Evolutionary conservation across 495 filamentous ascomycete genomes (phyloP), one percentile per base, ranked within the genome.

Genomic region (Aspergillus nidulans): DNA sequence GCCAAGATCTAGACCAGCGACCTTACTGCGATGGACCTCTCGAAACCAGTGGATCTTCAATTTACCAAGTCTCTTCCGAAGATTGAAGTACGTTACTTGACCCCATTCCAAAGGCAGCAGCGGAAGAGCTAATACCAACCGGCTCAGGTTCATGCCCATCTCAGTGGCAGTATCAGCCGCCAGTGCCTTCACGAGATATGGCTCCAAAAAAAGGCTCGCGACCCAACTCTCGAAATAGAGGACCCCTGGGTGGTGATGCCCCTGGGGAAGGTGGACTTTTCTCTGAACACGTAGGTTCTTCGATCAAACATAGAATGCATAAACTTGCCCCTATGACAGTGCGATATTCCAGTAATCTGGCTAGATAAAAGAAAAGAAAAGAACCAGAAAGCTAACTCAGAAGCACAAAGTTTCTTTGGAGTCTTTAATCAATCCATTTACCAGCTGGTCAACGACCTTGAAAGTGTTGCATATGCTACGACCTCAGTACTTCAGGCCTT

Each of bases 381-480:
- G 49, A n/a, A 25, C 24, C 20, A 51, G 38, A 34, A 51, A n/a
- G n/a, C 52, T 58, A 41, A 62, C 26, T n/a, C 32, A 46, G 36
- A 6, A 10, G n/a, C 16, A 43, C 21, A 30, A 57, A 83, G 78
- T 16, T 91, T 91, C 78, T 95, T 94, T 68, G 84, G 83, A 34
- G 74, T 89, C 39, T 95, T 94, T 73, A 84, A 81, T 15, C 82
- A 75, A 39, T 90, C 89, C 63, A 91, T 91, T 59, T 92, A 94
- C 68, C 69, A 77, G 51, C 80, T 94, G 12, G 77, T 84, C 69
- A 82, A 82, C 63, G 81, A 85, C 58, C 62, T 72, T 12, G 59
- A 69, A 2, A 80, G 78, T 58, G 67, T 94, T 20, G 64, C 65
- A 53, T 80, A 80, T 66, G 81, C 87, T 45, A 92, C 89, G 6